Evolutionary conservation across 352 stramenopile species (phyloP).

Genomic region (Pilasporangium apinafurcum): DNA sequence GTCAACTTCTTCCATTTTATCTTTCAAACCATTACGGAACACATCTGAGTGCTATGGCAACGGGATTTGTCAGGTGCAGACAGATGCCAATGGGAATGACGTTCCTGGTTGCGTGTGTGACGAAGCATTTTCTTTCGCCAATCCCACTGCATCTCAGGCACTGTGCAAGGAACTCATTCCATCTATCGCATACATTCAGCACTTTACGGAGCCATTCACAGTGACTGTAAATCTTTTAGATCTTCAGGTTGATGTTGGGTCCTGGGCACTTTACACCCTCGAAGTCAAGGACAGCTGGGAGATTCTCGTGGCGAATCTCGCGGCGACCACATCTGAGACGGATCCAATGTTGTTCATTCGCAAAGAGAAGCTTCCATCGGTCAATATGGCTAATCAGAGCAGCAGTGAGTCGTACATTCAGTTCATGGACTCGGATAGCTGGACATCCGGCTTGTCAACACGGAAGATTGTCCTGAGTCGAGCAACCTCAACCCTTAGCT

Average conservation of each 20-base stretch:
- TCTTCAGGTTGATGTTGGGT: conserved; percentile 32
- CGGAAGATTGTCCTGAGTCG: conserved; percentile 56
- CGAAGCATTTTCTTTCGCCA: conserved; percentile 49
- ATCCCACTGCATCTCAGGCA: conserved; percentile 29
- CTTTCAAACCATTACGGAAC: conserved; percentile 29
- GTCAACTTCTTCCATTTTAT: conserved; percentile 4
- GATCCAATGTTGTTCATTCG: conserved; percentile 73
- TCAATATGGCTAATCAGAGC: conserved; percentile 1
- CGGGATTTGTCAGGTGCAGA: conserved; percentile 38
- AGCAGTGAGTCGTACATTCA: conserved; percentile 25
- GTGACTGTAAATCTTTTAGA: conserved; percentile 28
- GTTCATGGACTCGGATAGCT: conserved; percentile 42
- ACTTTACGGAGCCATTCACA: conserved; percentile 40
- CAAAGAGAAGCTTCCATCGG: conserved; percentile 50
- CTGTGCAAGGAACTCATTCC: conserved; percentile 58
- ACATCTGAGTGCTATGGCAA: conserved; percentile 75
- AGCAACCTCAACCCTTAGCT: conserved; percentile 56
- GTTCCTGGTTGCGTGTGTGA: conserved; percentile 54
- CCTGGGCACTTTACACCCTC: conserved; percentile 62
- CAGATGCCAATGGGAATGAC: conserved; percentile 4
- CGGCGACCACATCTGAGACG: conserved; percentile 22
- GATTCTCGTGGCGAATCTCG: conserved; percentile 43
- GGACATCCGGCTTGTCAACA: conserved; percentile 23
- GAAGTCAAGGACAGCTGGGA: conserved; percentile 49
- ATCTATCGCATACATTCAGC: conserved; percentile 50